A percentile compares a stretch with the other conserved stretches of the same genome.
These are phyloP conservation scores for Lunularia cruciata DNA, from an alignment of 225 moss, liverwort and hornwort species.

Conservation along the genomic window DNA sequence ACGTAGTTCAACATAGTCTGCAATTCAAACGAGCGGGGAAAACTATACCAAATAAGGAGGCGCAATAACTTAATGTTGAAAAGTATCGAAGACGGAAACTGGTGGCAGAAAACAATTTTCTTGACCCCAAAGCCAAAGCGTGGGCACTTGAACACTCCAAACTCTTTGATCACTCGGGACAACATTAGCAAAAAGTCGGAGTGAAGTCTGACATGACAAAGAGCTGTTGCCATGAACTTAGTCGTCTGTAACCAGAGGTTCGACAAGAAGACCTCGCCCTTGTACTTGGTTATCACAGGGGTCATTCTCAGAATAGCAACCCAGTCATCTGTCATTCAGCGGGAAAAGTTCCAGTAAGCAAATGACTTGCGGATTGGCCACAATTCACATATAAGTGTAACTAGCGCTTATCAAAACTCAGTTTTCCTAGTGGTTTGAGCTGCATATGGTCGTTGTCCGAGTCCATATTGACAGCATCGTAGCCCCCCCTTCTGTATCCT, in stretches of 20 bases:
- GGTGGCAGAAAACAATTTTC: background rate
- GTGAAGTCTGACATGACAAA: background rate
- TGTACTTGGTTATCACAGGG: background rate
- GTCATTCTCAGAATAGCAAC: background rate
- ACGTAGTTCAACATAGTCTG: background rate
- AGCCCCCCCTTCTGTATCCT: conserved; percentile 64
- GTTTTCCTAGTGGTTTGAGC: conserved; percentile 72
- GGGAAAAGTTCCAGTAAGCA: background rate
- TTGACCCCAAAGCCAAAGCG: background rate
- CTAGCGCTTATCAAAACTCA: conserved; percentile 55
- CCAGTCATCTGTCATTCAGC: background rate
- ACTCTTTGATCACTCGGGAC: background rate
- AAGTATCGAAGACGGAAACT: no score
- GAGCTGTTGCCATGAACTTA: background rate
- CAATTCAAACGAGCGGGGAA: background rate
- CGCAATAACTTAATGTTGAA: no score
- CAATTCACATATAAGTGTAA: background rate
- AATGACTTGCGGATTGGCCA: background rate
- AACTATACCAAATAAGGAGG: no score
- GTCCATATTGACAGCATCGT: conserved; percentile 53
- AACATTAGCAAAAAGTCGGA: conserved; percentile 8
- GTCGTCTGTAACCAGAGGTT: background rate
- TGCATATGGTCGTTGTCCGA: conserved; percentile 62
- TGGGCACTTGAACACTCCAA: background rate
- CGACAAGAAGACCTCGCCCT: background rate